phyloP scores from a whole-genome alignment of 1,139 yeast species.

The Yamadazyma sp. region DNA sequence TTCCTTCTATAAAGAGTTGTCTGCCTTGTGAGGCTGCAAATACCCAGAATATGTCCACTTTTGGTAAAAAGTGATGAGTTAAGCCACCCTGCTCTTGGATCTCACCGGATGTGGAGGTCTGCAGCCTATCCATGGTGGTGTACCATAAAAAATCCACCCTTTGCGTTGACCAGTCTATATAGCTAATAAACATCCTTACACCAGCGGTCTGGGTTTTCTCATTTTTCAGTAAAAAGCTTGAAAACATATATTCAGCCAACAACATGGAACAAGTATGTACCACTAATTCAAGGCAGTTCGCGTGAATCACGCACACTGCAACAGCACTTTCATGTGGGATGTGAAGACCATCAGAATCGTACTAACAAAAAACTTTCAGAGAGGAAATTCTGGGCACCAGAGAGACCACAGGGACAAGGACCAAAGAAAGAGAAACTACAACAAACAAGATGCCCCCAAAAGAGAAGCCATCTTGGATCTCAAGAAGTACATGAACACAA shows the following conservation, averaged over 20 bases:
- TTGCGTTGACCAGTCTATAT: no score
- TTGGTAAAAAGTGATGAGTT: no score
- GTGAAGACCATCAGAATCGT: not conserved
- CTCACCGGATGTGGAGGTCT: no score
- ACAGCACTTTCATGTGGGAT: no score
- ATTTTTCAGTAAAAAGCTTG: not conserved
- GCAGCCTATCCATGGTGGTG: no score
- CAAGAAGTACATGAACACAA: slow-evolving; percentile 71
- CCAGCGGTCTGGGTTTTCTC: not conserved
- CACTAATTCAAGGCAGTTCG: not conserved
- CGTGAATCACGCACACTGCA: no score
- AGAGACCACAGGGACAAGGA: slow-evolving; percentile 3
- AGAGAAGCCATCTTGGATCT: slow-evolving; percentile 88
- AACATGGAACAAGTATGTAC: slow-evolving; percentile 1
- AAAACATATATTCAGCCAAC: not conserved
- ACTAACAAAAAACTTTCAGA: not conserved
- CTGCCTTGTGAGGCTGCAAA: no score
- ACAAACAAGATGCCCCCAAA: slow-evolving; percentile 72
- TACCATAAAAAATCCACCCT: no score
- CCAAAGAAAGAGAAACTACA: slow-evolving; percentile 28
- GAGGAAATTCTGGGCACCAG: slow-evolving; percentile 1
- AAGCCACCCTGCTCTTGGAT: no score
- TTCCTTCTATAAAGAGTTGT: no score
- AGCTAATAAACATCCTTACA: not conserved
- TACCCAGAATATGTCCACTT: no score